phyloP scores from a whole-genome alignment of 345 rosid species.

The Arabidopsis suecica region DNA sequence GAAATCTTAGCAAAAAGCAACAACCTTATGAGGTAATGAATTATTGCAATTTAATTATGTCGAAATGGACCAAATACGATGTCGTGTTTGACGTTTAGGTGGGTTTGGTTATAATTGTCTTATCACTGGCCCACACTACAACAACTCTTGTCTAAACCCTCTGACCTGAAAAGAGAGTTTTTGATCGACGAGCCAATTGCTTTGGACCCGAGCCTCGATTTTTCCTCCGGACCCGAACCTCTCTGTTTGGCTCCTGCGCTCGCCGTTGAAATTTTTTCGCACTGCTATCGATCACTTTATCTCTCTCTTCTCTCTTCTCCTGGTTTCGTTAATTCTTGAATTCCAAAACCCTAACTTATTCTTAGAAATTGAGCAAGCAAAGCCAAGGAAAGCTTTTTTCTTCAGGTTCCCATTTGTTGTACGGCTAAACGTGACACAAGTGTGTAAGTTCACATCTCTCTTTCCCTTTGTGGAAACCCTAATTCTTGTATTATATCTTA shows the following conservation, averaged over 20 bases:
- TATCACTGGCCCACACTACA: conserved; percentile 34
- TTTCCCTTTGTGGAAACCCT: conserved; percentile 52
- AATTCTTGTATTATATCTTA: conserved; percentile 17
- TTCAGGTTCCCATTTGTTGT: conserved; percentile 39
- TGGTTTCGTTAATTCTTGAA: conserved; percentile 35
- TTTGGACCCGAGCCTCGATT: conserved; percentile 33
- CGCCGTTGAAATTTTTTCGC: conserved; percentile 67
- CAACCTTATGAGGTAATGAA: too few species aligned
- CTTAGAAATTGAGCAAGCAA: conserved; percentile 30
- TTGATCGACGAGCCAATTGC: conserved; percentile 30
- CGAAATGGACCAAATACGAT: neutral
- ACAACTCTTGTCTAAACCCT: conserved; percentile 28
- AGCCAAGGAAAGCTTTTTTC: conserved; percentile 43
- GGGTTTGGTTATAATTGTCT: conserved; percentile 40
- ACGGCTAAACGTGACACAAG: conserved; percentile 32
- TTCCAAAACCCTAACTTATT: conserved; percentile 51
- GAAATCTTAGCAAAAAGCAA: too few species aligned
- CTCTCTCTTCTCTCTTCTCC: conserved; percentile 39
- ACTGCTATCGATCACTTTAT: conserved; percentile 56
- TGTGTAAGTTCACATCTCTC: conserved; percentile 51
- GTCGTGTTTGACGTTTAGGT: conserved; percentile 30
- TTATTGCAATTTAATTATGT: neutral
- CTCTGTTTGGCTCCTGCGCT: conserved; percentile 51
- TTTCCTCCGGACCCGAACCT: conserved; percentile 49
- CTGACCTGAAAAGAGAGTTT: conserved; percentile 1